A percentile compares a stretch with the other conserved stretches of the same genome.
Conservation (phyloP, 2,329 filamentous ascomycete genomes). For the Aspergillus fructus region DNA sequence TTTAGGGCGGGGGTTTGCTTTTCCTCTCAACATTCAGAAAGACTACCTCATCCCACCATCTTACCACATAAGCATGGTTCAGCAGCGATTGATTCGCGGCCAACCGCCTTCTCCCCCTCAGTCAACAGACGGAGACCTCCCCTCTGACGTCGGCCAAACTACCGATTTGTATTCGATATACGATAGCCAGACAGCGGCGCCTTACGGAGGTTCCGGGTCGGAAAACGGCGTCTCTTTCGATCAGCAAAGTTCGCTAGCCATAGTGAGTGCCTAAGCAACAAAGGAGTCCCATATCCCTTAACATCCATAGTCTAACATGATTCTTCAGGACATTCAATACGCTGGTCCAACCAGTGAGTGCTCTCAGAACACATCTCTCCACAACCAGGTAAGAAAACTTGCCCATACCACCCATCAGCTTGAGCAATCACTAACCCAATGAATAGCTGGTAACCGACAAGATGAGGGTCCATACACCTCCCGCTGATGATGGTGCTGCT, state of each 20-base stretch:
- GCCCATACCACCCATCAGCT: not conserved
- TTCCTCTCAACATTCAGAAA: not conserved
- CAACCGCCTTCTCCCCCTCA: slow-evolving; percentile 31
- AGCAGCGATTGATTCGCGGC: slow-evolving; percentile 18
- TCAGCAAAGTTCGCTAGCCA: slow-evolving; percentile 12
- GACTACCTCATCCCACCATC: not conserved
- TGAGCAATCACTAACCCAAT: not conserved
- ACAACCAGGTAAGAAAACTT: slow-evolving; percentile 23
- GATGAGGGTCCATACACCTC: slow-evolving; percentile 25
- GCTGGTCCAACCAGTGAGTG: slow-evolving; percentile 17
- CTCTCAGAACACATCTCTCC: slow-evolving; percentile 15
- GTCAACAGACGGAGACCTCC: slow-evolving; percentile 25
- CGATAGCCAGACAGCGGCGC: not conserved
- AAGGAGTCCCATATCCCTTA: not conserved
- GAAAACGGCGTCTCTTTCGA: slow-evolving; percentile 9
- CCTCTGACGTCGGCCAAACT: slow-evolving; percentile 16
- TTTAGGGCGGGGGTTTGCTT: not conserved
- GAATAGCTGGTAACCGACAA: slow-evolving; percentile 19
- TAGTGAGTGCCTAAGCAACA: slow-evolving; percentile 20
- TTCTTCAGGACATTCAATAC: slow-evolving; percentile 15
- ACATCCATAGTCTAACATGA: not conserved
- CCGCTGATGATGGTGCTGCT: slow-evolving; percentile 20
- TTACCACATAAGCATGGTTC: slow-evolving; percentile 3
- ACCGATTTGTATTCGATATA: slow-evolving; percentile 18
- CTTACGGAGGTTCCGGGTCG: slow-evolving; percentile 2